Percentiles rank a stretch among this genome's conserved stretches.
Evolutionary conservation across 352 stramenopile genomes (phyloP).

Genomic region (Pythium brachiatum): DNA sequence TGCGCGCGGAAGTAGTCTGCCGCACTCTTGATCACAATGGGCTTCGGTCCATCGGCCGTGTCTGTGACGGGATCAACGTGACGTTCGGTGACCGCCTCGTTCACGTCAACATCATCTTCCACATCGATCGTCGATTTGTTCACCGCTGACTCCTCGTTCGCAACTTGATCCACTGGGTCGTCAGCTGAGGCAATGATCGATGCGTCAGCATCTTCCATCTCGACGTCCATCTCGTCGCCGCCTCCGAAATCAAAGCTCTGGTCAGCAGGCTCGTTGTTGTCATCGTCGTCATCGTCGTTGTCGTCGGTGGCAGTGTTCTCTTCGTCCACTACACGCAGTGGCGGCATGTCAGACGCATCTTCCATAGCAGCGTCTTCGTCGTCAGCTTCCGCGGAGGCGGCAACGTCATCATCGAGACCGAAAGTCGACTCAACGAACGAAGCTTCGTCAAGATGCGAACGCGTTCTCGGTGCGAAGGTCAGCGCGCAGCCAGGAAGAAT

Average conservation of each 20-base stretch:
- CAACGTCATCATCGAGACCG: slow-evolving; percentile 7
- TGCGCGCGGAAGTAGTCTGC: slow-evolving; percentile 65
- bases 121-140: background rate
- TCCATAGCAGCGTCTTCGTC: slow-evolving; percentile 13
- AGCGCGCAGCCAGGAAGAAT: slow-evolving; percentile 27
- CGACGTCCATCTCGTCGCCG: slow-evolving; percentile 37
- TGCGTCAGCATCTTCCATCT: slow-evolving; percentile 34
- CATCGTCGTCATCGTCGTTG: slow-evolving; percentile 39
- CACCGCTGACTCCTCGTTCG: background rate
- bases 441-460: slow-evolving; percentile 1
- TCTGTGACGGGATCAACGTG: slow-evolving; percentile 23
- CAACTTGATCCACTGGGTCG: slow-evolving; percentile 22
- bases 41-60: background rate
- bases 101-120: slow-evolving; percentile 11
- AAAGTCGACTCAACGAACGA: slow-evolving; percentile 5
- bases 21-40: slow-evolving; percentile 28
- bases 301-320: slow-evolving; percentile 35
- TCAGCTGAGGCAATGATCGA: slow-evolving; percentile 13
- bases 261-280: slow-evolving; percentile 28
- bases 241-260: slow-evolving; percentile 35
- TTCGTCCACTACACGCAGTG: slow-evolving; percentile 10
- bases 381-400: background rate
- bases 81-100: slow-evolving; percentile 17
- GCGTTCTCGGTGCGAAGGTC: background rate
- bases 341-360: background rate